These are phyloP conservation scores for Colletotrichum ledebouriae DNA, from an alignment of 2,329 filamentous ascomycete species.

Conservation along the genomic window DNA sequence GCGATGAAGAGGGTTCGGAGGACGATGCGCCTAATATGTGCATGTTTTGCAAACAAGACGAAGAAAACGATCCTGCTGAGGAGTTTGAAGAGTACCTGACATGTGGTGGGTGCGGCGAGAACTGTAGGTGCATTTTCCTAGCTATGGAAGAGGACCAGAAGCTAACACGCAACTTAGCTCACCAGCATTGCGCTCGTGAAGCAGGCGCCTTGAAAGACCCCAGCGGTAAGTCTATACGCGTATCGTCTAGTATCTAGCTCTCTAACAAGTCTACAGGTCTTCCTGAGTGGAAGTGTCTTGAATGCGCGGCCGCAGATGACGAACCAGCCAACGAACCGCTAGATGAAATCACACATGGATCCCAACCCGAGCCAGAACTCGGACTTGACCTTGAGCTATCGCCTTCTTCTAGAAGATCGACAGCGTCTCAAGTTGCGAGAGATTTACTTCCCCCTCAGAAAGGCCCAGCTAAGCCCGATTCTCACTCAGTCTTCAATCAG, in stretches of 20 bases:
- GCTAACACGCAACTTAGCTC: slow-evolving; percentile 74
- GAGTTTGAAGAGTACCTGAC: slow-evolving; percentile 85
- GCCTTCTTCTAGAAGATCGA: slow-evolving; percentile 65
- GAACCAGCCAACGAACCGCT: background rate
- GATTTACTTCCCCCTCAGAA: slow-evolving; percentile 79
- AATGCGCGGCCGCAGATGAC: slow-evolving; percentile 52
- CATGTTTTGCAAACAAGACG: slow-evolving; percentile 86
- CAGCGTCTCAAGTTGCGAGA: slow-evolving; percentile 75
- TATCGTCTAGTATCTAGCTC: slow-evolving; percentile 21
- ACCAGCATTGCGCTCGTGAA: slow-evolving; percentile 88
- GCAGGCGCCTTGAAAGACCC: slow-evolving; percentile 63
- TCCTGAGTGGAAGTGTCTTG: slow-evolving; percentile 65
- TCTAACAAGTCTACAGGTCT: slow-evolving; percentile 49
- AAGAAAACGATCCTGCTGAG: slow-evolving; percentile 84
- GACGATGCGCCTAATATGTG: slow-evolving; percentile 60
- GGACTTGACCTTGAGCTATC: slow-evolving; percentile 44
- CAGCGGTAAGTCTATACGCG: slow-evolving; percentile 63
- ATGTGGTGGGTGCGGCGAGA: slow-evolving; percentile 83
- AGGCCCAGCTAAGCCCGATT: slow-evolving; percentile 74
- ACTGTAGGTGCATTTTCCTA: slow-evolving; percentile 72
- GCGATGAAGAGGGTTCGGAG: slow-evolving; percentile 70
- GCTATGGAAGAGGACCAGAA: background rate
- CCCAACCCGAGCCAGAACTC: slow-evolving; percentile 3
- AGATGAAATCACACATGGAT: background rate
- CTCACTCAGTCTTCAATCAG: slow-evolving; percentile 83